Base-by-base conservation (phyloP, 225 moss, liverwort and hornwort species). In the Takakia lepidozioides region DNA sequence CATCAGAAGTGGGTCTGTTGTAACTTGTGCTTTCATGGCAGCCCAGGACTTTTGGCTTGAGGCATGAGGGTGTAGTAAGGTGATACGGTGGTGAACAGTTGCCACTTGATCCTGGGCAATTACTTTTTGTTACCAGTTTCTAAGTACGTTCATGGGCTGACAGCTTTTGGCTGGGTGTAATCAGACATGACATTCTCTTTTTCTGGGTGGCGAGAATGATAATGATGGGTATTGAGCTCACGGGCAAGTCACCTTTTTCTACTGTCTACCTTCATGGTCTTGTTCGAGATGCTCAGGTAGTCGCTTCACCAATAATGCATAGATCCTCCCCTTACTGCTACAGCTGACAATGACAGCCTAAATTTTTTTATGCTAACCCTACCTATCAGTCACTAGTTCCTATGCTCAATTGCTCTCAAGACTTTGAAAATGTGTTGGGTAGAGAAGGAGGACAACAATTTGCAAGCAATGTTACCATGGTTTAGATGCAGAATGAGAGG, bases 191-290 rank as follows among this genome's bases (percentile, higher is more conserved):
- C 59, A 92, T 92, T 49, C 70, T 92, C 38, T 87, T 92, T 67
- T 92, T 92, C 48, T 92, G 87, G 92, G 84, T 92, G 25, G 84
- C 92, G 51, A 82, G 92, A 57, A 92, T 92, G 92, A 82, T 92
- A 50, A 92, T 92, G 92, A 60, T 87, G 76, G 92, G 92, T 25
- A 74, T 92, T 54, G 84, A 87, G 56, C 87, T 92, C 46, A 92
- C 87, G 38, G 92, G 82, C 47, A 87, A 70, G 62, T 65, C 81
- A 51, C 92, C 92, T 1, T 92, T 92, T 66, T 74, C 84, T 25
- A 76, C 79, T 62, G 79, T 92, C 8, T 87, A 87, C 68, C 74
- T 92, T 39, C 92, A 92, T 66, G 92, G 92, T 26, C 82, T 92
- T 20, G 87, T 87, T 29, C 84, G 87, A 42, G 92, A 92, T 66